phyloP scores from a whole-genome alignment of 139 green algal genomes.

The Tetraselmis striata region DNA sequence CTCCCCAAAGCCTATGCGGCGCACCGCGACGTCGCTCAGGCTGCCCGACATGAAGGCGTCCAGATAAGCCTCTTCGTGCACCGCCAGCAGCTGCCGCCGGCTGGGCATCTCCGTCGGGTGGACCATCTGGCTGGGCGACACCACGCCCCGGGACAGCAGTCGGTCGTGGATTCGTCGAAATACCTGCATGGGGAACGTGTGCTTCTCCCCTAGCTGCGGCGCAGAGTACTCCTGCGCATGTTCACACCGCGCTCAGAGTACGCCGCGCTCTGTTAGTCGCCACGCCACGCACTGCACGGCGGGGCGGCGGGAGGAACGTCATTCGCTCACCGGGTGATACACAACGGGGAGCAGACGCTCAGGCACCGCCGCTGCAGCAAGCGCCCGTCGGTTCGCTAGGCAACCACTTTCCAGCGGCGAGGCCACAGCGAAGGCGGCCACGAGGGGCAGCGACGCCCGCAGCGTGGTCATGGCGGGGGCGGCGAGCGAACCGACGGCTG shows the following conservation, averaged over 20 bases:
- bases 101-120: not conserved
- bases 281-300: too few species aligned
- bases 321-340: not conserved
- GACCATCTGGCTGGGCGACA: not conserved
- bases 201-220: not conserved
- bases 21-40: conserved; percentile 34
- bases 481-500: too few species aligned
- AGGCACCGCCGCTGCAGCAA: too few species aligned
- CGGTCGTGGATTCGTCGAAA: not conserved
- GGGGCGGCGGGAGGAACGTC: not conserved
- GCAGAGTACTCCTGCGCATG: not conserved
- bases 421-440: too few species aligned
- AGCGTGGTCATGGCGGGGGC: too few species aligned
- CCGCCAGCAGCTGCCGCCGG: conserved; percentile 9
- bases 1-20: conserved; percentile 54
- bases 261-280: too few species aligned
- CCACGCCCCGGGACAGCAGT: not conserved
- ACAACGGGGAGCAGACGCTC: not conserved
- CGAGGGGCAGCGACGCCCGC: too few species aligned
- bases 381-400: too few species aligned
- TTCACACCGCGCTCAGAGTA: not conserved
- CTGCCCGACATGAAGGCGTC: conserved; percentile 29
- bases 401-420: too few species aligned
- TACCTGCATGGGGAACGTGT: not conserved
- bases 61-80: conserved; percentile 64